Evolutionary conservation across 176 grass and related monocot species (phyloP).

Genomic region (Poa annua): DNA sequence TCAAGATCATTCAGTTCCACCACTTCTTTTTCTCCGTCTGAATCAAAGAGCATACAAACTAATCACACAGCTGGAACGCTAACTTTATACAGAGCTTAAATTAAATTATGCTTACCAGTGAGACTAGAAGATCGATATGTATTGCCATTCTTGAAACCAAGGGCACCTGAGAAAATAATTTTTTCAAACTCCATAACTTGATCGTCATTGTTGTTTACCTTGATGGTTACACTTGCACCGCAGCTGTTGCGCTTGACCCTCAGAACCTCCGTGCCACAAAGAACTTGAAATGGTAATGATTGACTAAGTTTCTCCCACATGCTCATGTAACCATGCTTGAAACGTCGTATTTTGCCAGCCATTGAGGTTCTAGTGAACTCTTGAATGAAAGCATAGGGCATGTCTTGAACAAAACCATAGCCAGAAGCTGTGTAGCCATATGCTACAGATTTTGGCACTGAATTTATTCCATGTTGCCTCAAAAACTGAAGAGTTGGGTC

Average conservation of each 20-base stretch:
- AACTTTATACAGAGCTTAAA: slow-evolving; percentile 33
- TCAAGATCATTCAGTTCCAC: slow-evolving; percentile 70
- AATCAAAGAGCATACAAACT: slow-evolving; percentile 20
- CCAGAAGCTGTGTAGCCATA: slow-evolving; percentile 85
- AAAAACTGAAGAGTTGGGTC: slow-evolving; percentile 66
- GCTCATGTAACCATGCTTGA: slow-evolving; percentile 72
- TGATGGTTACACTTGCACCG: slow-evolving; percentile 45
- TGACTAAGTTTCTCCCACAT: slow-evolving; percentile 73
- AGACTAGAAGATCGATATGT: slow-evolving; percentile 64
- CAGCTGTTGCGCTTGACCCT: slow-evolving; percentile 51
- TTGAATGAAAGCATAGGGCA: slow-evolving; percentile 85
- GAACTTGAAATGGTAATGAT: slow-evolving; percentile 70
- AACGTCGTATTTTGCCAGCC: slow-evolving; percentile 75
- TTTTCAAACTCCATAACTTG: slow-evolving; percentile 68
- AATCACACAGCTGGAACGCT: slow-evolving; percentile 36
- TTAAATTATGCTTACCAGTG: slow-evolving; percentile 51
- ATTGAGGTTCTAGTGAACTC: slow-evolving; percentile 83
- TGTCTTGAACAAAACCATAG: slow-evolving; percentile 86
- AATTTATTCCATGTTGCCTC: slow-evolving; percentile 58
- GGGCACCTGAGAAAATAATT: slow-evolving; percentile 67
- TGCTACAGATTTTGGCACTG: slow-evolving; percentile 74
- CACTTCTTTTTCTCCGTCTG: slow-evolving; percentile 67
- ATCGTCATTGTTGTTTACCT: slow-evolving; percentile 42
- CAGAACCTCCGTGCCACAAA: slow-evolving; percentile 57
- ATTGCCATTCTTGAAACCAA: slow-evolving; percentile 65